Evolutionary conservation across 495 filamentous ascomycete species (phyloP).

Genomic region (Cercophora newfieldiana): DNA sequence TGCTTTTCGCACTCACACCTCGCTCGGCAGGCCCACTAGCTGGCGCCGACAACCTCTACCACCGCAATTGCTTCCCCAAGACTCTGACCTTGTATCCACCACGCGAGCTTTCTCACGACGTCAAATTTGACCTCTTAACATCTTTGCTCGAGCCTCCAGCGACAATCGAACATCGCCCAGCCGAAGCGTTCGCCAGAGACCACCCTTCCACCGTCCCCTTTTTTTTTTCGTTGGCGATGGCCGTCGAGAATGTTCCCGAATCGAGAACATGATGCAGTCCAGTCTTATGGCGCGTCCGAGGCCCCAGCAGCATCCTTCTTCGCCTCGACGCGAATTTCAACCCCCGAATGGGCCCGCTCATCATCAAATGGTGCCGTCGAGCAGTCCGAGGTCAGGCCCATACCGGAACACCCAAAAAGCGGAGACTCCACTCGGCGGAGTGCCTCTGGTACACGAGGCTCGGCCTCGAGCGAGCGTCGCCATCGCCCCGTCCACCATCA

Average conservation of each 20-base stretch:
- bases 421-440: conserved; percentile 5
- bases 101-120: neutral
- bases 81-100: neutral
- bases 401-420: neutral
- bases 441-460: neutral
- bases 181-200: neutral
- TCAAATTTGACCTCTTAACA: neutral
- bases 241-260: neutral
- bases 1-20: neutral
- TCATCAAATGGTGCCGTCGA: neutral
- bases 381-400: neutral
- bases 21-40: neutral
- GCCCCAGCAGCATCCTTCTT: conserved; percentile 2
- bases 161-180: neutral
- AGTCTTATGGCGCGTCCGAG: conserved; percentile 11
- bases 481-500: neutral
- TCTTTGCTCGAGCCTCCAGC: too few relatives aligned
- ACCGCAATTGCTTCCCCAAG: neutral
- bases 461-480: neutral
- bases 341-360: conserved; percentile 6
- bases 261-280: neutral
- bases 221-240: neutral
- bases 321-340: neutral
- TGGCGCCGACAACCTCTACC: neutral
- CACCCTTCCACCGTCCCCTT: neutral